Conservation (phyloP, 257 asterid genomes). For the Solanum habrochaites region DNA sequence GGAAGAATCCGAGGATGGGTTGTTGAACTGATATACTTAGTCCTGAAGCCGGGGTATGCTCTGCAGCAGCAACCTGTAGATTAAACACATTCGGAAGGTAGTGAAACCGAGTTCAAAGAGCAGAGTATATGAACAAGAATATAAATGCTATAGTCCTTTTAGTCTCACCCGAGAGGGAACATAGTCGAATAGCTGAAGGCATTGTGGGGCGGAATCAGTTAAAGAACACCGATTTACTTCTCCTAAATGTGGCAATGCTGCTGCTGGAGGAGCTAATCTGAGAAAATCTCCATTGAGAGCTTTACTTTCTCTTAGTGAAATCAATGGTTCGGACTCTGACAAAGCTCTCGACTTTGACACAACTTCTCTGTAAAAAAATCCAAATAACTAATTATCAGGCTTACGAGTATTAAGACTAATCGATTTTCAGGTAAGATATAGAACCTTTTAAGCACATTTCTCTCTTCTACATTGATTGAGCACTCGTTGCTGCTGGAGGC, state of each 20-base stretch:
- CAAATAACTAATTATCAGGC: neutral
- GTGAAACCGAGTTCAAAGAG: neutral
- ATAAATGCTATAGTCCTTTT: neutral
- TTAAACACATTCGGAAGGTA: neutral
- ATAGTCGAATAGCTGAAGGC: conserved; percentile 5
- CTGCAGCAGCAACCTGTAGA: conserved; percentile 28
- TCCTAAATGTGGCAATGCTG: neutral
- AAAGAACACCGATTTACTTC: neutral
- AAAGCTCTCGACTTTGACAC: conserved; percentile 21
- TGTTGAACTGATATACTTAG: conserved; percentile 19
- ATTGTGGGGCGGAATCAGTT: conserved; percentile 4
- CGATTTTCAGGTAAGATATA: neutral
- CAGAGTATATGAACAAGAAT: neutral
- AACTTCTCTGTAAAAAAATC: conserved; percentile 29
- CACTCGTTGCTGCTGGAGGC: conserved; percentile 26
- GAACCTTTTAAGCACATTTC: conserved; percentile 36
- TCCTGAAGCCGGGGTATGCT: conserved; percentile 6
- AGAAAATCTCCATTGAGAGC: conserved; percentile 53
- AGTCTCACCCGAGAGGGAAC: conserved; percentile 30
- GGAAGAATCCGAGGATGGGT: conserved; percentile 43
- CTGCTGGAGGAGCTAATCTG: conserved; percentile 62
- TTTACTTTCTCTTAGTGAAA: conserved; percentile 16
- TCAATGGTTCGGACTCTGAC: conserved; percentile 6
- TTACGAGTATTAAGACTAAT: neutral
- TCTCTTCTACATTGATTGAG: conserved; percentile 19